Conservation (phyloP, 2,329 filamentous ascomycete genomes). For the Colletotrichum nymphaeae region DNA sequence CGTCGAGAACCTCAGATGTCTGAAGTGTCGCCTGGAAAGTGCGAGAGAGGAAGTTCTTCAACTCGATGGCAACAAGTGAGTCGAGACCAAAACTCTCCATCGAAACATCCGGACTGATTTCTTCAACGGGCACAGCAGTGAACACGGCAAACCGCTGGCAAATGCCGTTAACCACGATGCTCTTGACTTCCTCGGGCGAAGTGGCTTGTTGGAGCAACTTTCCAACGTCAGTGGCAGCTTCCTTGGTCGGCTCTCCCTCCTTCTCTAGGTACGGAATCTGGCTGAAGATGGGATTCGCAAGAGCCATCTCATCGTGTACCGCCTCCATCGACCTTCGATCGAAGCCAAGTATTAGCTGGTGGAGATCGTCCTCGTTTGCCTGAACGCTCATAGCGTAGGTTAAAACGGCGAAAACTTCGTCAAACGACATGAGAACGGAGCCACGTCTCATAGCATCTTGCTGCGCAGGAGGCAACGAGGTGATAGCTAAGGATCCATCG, state of each 20-base stretch:
- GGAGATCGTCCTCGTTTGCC: slow-evolving; percentile 34
- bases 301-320: not conserved
- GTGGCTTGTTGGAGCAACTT: slow-evolving; percentile 20
- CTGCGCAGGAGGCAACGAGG: not conserved
- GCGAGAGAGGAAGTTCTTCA: slow-evolving; percentile 40
- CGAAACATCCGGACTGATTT: slow-evolving; percentile 33
- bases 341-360: slow-evolving; percentile 38
- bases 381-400: slow-evolving; percentile 38
- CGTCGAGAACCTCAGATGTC: slow-evolving; percentile 42
- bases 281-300: slow-evolving; percentile 6
- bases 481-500: slow-evolving; percentile 34
- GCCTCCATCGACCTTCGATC: slow-evolving; percentile 13
- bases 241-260: not conserved
- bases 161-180: slow-evolving; percentile 35
- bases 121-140: slow-evolving; percentile 36
- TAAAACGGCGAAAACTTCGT: slow-evolving; percentile 39
- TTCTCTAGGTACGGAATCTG: not conserved
- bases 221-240: slow-evolving; percentile 16
- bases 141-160: slow-evolving; percentile 39
- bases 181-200: slow-evolving; percentile 35
- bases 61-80: slow-evolving; percentile 40
- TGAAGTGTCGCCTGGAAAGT: slow-evolving; percentile 42
- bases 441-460: not conserved
- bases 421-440: slow-evolving; percentile 37
- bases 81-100: slow-evolving; percentile 39